phyloP scores from a whole-genome alignment of 2,329 filamentous ascomycete species.

The Cadophora malorum region DNA sequence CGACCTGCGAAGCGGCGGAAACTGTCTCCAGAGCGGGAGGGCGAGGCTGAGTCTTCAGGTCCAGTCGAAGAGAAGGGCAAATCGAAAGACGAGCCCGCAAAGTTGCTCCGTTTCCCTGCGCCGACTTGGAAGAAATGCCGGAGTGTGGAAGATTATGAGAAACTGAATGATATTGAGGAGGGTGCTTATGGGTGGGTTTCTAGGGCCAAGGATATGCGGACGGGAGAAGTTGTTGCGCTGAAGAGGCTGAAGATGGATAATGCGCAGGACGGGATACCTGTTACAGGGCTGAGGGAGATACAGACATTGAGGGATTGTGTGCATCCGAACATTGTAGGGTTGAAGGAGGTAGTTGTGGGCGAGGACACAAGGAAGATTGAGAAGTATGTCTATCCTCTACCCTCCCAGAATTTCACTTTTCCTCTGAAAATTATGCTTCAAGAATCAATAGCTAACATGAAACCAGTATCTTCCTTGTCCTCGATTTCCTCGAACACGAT shows the following conservation, averaged over 20 bases:
- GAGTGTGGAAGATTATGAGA: conserved; percentile 87
- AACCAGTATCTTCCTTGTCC: conserved; percentile 84
- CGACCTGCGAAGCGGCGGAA: conserved; percentile 69
- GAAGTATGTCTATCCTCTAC: conserved; percentile 51
- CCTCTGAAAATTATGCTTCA: not conserved
- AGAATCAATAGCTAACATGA: conserved; percentile 9
- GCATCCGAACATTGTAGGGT: conserved; percentile 81
- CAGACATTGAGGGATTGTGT: conserved; percentile 82
- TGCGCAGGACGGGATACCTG: conserved; percentile 76
- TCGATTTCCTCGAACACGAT: conserved; percentile 98
- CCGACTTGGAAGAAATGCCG: conserved; percentile 73
- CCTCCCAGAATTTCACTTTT: not conserved
- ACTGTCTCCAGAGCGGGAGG: conserved; percentile 47
- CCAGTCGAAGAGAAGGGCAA: conserved; percentile 19
- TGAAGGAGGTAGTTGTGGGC: conserved; percentile 86
- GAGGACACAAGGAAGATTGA: conserved; percentile 61
- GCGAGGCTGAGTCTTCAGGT: conserved; percentile 24
- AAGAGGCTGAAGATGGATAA: conserved; percentile 93
- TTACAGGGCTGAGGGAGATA: conserved; percentile 93
- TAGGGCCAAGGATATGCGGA: conserved; percentile 75
- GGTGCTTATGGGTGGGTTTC: conserved; percentile 96
- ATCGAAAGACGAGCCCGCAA: conserved; percentile 51
- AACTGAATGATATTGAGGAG: conserved; percentile 96
- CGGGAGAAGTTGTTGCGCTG: conserved; percentile 83
- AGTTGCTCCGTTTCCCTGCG: conserved; percentile 74